These are phyloP conservation scores for Roridomyces roridus DNA, from an alignment of 768 basidiomycete genomes.

Conservation along the genomic window DNA sequence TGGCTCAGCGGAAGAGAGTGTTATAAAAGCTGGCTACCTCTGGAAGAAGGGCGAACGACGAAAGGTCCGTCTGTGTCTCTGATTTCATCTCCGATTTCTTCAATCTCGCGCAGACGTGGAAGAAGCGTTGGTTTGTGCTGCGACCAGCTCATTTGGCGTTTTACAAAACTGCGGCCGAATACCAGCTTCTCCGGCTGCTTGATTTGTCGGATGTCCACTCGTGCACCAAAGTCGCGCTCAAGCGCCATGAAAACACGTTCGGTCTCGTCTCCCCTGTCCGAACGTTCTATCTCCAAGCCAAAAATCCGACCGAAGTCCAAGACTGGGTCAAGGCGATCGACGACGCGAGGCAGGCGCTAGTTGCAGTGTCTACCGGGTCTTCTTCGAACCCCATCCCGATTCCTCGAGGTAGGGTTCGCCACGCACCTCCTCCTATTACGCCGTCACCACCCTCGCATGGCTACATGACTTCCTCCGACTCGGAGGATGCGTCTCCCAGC, in stretches of 20 bases:
- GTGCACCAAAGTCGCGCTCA: conserved; percentile 85
- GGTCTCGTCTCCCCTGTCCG: conserved; percentile 89
- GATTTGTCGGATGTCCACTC: conserved; percentile 90
- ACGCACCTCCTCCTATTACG: conserved; percentile 41
- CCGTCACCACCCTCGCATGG: conserved; percentile 56
- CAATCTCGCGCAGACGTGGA: conserved; percentile 80
- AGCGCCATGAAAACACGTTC: conserved; percentile 88
- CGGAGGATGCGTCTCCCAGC: conserved; percentile 69
- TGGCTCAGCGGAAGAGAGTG: conserved; percentile 66
- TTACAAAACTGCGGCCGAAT: conserved; percentile 96
- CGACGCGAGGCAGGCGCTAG: conserved; percentile 69
- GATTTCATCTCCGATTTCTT: conserved; percentile 11
- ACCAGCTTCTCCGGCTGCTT: conserved; percentile 87
- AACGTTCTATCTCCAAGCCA: conserved; percentile 91
- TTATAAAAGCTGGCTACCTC: conserved; percentile 91
- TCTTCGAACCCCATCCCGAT: conserved; percentile 60
- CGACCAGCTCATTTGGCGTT: conserved; percentile 92
- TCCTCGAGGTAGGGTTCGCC: conserved; percentile 39
- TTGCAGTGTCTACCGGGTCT: conserved; percentile 66
- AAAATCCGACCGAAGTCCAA: conserved; percentile 70
- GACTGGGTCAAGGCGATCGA: conserved; percentile 88
- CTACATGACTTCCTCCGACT: conserved; percentile 77
- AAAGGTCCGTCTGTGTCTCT: conserved; percentile 66
- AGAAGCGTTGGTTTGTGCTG: conserved; percentile 98
- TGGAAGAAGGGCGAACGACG: conserved; percentile 98